phyloP scores from a whole-genome alignment of 2,329 filamentous ascomycete species.

The Penicillium italicum region DNA sequence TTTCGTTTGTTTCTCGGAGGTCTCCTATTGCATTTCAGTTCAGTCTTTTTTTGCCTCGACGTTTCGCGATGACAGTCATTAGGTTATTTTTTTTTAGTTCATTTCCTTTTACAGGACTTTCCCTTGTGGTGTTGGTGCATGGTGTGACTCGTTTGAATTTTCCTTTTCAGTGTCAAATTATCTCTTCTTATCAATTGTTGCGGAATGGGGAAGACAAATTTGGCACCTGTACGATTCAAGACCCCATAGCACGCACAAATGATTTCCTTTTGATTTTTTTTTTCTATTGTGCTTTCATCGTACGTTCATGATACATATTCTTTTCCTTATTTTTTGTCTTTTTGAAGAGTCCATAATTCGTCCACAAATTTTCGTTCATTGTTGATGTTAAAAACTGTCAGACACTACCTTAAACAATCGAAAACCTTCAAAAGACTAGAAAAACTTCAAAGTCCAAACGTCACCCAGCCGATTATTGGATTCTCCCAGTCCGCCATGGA shows the following conservation, averaged over 20 bases:
- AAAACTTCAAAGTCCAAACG: slow-evolving; percentile 45
- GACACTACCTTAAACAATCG: background rate
- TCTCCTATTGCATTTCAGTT: slow-evolving; percentile 3
- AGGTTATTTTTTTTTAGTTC: slow-evolving; percentile 1
- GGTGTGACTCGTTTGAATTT: slow-evolving; percentile 5
- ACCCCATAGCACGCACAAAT: slow-evolving; percentile 24
- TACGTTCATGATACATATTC: slow-evolving; percentile 21
- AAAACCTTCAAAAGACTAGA: background rate
- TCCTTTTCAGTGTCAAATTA: slow-evolving; percentile 10
- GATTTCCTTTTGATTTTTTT: slow-evolving; percentile 10
- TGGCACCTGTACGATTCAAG: slow-evolving; percentile 22
- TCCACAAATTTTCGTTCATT: slow-evolving; percentile 11
- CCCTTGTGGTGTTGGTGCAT: slow-evolving; percentile 22
- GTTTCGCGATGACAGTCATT: slow-evolving; percentile 11
- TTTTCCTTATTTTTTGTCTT: slow-evolving; percentile 1
- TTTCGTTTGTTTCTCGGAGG: slow-evolving; percentile 18
- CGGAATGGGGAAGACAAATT: slow-evolving; percentile 8
- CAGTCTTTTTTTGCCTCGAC: background rate
- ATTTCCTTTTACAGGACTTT: slow-evolving; percentile 1
- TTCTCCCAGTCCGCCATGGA: slow-evolving; percentile 53
- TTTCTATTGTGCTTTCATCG: slow-evolving; percentile 15
- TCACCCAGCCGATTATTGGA: slow-evolving; percentile 52
- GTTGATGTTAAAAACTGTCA: background rate
- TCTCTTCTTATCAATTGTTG: slow-evolving; percentile 4
- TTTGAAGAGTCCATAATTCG: slow-evolving; percentile 18